Evolutionary conservation across 805 yeast species (phyloP).

Genomic region (Soucietia sequanensis): DNA sequence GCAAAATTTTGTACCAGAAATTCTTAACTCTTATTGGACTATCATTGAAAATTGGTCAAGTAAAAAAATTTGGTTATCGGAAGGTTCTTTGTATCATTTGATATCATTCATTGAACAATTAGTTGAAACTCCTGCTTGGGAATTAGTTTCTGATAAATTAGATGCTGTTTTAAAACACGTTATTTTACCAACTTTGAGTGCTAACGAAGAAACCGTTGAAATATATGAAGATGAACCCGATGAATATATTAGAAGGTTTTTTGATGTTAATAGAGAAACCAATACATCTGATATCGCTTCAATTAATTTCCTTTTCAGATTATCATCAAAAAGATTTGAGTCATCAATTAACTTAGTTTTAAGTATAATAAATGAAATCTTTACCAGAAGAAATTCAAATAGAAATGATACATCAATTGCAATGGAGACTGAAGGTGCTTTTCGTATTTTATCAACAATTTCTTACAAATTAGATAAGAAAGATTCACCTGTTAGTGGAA

Average conservation of each 20-base stretch:
- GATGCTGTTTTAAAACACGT: conserved; percentile 42
- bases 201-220: conserved; percentile 37
- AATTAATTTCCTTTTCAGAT: conserved; percentile 42
- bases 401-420: conserved; percentile 27
- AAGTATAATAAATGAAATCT: conserved; percentile 31
- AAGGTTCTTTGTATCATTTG: conserved; percentile 40
- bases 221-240: conserved; percentile 47
- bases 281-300: conserved; percentile 52
- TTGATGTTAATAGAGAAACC: conserved; percentile 47
- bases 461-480: conserved; percentile 37
- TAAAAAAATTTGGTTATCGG: conserved; percentile 39
- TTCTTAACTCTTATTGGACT: conserved; percentile 41
- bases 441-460: conserved; percentile 40
- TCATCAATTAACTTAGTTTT: conserved; percentile 32
- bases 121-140: conserved; percentile 38
- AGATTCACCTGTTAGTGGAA: conserved; percentile 37
- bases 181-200: conserved; percentile 40
- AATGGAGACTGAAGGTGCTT: conserved; percentile 41
- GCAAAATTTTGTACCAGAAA: conserved; percentile 40
- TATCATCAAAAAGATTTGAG: conserved; percentile 39
- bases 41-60: conserved; percentile 42
- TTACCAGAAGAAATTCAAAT: conserved; percentile 30
- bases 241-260: conserved; percentile 43
- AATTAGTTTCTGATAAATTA: conserved; percentile 34
- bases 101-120: conserved; percentile 44